Base-by-base conservation (phyloP, 345 rosid genomes). In the Crucihimalaya himalaica region DNA sequence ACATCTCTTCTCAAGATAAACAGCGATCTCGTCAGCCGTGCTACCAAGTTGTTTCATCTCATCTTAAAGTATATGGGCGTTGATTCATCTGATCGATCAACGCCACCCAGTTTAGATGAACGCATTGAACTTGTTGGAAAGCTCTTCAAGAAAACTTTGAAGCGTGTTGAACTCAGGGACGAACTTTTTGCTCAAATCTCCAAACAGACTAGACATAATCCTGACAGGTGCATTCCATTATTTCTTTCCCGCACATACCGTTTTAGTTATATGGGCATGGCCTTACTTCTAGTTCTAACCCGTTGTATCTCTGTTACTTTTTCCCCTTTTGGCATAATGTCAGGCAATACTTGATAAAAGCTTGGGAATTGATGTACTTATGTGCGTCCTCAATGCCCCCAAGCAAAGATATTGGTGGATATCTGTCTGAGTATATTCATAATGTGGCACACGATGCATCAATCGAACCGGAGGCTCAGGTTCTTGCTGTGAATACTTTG, bases 351-450 rank as follows among this genome's bases (percentile, higher is more conserved):
- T 79, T 88, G 83, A 83, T 95, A 59, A 87, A 83, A 80, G 93
- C 97, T 67, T 95, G 99, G 99, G 99, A 92, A 81, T 81, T 95
- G 35, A 87, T 95, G 93, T 88, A 90, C 79, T 76, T 92, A 68
- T 92, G 99, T 79, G 97, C 96, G 43, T 95, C 99, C 28, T 85
- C 97, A 37, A 92, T 92, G 97, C 97, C 99, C 75, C 97, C 99
- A 48, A 88, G 97, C 88, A 95, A 92, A 87, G 99, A 95, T 71
- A 90, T 95, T 66, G 88, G 92, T 73, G 98, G 88, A 34, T 95
- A 85, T 84, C 78, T 95, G n/a, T 90, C 94, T 3, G 98, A 91
- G 84, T 95, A 92, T 79, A 81, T 90, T 66, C 97, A 92, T 62
- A 85, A 85, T 73, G 89, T 88, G 39, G 92, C 97, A 13, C 85